Percentiles rank a stretch among this genome's conserved stretches.
phyloP scores from a whole-genome alignment of 495 filamentous ascomycete genomes.

The Zalerion maritima region DNA sequence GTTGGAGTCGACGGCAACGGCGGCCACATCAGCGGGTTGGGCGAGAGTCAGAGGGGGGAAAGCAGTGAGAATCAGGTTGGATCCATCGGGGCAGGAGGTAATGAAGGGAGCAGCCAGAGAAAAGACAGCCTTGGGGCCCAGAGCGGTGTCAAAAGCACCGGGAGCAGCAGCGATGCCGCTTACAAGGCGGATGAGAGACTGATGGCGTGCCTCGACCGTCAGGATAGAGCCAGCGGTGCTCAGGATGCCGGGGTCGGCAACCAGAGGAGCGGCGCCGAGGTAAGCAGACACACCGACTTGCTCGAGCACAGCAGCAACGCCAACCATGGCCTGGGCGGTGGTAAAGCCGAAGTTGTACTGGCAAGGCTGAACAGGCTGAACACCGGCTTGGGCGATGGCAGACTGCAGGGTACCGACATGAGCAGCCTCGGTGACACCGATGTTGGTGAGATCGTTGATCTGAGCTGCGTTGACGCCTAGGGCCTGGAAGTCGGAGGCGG shows the following conservation, averaged over 20 bases:
- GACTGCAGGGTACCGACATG: constrained; percentile 43
- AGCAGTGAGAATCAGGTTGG: constrained; percentile 38
- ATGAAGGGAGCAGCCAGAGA: constrained; percentile 53
- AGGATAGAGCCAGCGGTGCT: constrained; percentile 42
- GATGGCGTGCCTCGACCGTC: constrained; percentile 46
- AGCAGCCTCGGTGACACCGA: constrained; percentile 38
- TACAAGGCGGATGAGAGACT: constrained; percentile 42
- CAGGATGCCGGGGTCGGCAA: constrained; percentile 36
- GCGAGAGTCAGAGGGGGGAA: constrained; percentile 42
- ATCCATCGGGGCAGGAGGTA: constrained; percentile 39
- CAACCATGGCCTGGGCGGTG: constrained; percentile 42
- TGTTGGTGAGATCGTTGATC: constrained; percentile 33
- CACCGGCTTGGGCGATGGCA: constrained; percentile 38
- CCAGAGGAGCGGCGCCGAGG: constrained; percentile 45
- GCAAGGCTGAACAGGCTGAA: constrained; percentile 43
- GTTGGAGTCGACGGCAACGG: constrained; percentile 28
- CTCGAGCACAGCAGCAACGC: constrained; percentile 44
- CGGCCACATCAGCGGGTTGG: constrained; percentile 24
- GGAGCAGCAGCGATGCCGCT: constrained; percentile 34
- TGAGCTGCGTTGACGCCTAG: constrained; percentile 35
- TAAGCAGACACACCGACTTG: constrained; percentile 49
- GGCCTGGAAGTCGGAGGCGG: constrained; percentile 38
- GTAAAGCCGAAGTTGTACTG: constrained; percentile 49
- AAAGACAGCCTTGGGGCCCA: constrained; percentile 43
- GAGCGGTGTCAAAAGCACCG: constrained; percentile 43